A percentile compares a stretch with the other conserved stretches of the same genome.
Conservation (phyloP, 2,329 filamentous ascomycete genomes). For the Xylariaceae sp. region DNA sequence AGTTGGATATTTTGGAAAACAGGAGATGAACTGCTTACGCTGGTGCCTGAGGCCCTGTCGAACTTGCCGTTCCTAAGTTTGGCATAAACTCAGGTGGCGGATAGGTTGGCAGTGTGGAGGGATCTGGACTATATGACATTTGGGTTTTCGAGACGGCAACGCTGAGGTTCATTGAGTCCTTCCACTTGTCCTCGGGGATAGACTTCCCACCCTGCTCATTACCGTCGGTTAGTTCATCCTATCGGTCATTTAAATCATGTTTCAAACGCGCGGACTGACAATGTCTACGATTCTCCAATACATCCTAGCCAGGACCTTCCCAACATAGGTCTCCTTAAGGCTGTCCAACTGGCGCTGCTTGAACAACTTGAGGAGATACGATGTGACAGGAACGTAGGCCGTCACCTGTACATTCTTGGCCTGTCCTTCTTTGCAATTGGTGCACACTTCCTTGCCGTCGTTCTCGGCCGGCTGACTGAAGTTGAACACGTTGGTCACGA, state of each 20-base stretch:
- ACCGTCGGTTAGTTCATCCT: constrained; percentile 16
- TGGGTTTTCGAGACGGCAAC: constrained; percentile 24
- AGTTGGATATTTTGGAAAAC: background rate
- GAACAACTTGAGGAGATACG: constrained; percentile 26
- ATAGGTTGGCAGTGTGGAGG: constrained; percentile 1
- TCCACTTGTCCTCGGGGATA: constrained; percentile 20
- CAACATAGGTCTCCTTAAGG: constrained; percentile 19
- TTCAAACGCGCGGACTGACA: constrained; percentile 3
- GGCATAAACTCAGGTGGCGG: constrained; percentile 20
- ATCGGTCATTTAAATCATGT: background rate
- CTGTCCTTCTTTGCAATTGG: constrained; percentile 26
- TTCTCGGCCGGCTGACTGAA: constrained; percentile 25
- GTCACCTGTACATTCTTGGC: constrained; percentile 17
- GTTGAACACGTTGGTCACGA: constrained; percentile 28
- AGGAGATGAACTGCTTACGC: constrained; percentile 1
- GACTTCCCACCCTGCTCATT: constrained; percentile 13
- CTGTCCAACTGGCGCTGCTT: constrained; percentile 22
- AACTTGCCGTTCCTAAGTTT: constrained; percentile 16
- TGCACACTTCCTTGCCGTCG: constrained; percentile 25
- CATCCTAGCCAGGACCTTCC: constrained; percentile 24
- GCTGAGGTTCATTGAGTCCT: constrained; percentile 19
- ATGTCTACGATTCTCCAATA: constrained; percentile 27
- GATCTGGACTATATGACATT: constrained; percentile 23
- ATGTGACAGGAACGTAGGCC: constrained; percentile 26
- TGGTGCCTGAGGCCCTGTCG: background rate